phyloP scores from a whole-genome alignment of 768 basidiomycete genomes.

The Psilocybe tampanensis region DNA sequence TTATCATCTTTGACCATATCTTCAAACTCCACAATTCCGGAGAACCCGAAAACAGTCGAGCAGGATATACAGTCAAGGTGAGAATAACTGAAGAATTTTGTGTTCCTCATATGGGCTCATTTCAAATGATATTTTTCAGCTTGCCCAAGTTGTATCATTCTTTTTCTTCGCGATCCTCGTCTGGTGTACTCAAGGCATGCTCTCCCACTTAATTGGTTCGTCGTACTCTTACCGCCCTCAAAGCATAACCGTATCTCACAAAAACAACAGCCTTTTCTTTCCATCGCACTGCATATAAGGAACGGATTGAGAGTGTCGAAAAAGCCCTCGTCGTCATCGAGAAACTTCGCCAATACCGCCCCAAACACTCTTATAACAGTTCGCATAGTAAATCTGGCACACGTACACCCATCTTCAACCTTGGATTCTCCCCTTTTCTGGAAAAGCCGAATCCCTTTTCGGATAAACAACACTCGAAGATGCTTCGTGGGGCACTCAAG shows the following conservation, averaged over 20 bases:
- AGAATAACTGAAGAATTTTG: conserved; percentile 7
- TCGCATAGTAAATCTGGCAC: conserved; percentile 34
- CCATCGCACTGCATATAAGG: conserved; percentile 76
- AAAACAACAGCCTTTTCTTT: conserved; percentile 64
- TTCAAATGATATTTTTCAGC: conserved; percentile 28
- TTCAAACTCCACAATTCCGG: conserved; percentile 53
- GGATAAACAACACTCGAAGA: conserved; percentile 49
- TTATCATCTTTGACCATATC: conserved; percentile 71
- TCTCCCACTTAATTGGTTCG: conserved; percentile 64
- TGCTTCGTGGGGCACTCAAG: conserved; percentile 32
- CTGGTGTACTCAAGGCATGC: conserved; percentile 62
- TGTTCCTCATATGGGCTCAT: neutral
- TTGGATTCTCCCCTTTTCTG: conserved; percentile 32
- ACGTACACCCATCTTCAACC: conserved; percentile 46
- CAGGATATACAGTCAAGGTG: conserved; percentile 63
- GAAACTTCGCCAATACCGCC: conserved; percentile 65
- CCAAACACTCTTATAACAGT: conserved; percentile 36
- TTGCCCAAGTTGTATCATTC: conserved; percentile 69
- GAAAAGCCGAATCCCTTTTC: conserved; percentile 23
- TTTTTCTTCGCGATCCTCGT: conserved; percentile 76
- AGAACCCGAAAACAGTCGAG: conserved; percentile 45
- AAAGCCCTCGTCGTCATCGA: conserved; percentile 63
- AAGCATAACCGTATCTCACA: neutral
- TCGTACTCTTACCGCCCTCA: neutral
- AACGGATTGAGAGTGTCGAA: conserved; percentile 63